Base-by-base conservation (phyloP, 805 yeast genomes). In the Scheffersomyces stipitis region DNA sequence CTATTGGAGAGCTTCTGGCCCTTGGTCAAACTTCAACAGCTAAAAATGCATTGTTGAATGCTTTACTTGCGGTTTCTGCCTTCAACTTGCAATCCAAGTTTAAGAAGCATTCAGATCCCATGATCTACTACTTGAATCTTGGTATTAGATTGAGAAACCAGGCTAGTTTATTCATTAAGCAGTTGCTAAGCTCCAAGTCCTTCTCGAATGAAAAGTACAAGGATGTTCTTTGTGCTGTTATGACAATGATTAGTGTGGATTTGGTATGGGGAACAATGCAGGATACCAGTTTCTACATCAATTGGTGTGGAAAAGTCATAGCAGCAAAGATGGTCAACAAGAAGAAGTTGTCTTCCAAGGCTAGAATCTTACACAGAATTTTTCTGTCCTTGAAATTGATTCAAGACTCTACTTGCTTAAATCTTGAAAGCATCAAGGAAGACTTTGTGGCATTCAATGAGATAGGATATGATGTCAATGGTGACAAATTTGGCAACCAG, bases 181-280 rank as follows among this genome's bases (percentile, higher is more conserved):
- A 72, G 37, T 78, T 88, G 40, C 49, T 69, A 12, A 66, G 63
- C 28, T 52, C 69, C 4, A 58, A 60, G 20, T 53, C 48, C 16
- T 47, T 64, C 42, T 37, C 86, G 14, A 59, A 62, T 27, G 74
- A 84, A 51, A 83, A 84, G 55, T 87, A 88, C 58, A 87, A 88
- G 54, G 96, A 87, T 54, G 85, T 86, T 4, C 58, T 88, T 18
- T 84, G 87, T 34, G 93, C 95, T 1, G 81, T 86, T 15, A 70
- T 88, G 56, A 81, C 93, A 2, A 86, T 87, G 95, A 86, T 83
- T 32, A 81, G 90, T 5, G 85, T 88, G 34, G 96, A 88, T 62
- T 81, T 86, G 34, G 90, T 86, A 12, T 84, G 95, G 87, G 96
- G 96, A 3, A 80, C 91, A 1, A 85, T 86, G 90, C 81, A 84